A percentile compares a stretch with the other conserved stretches of the same genome.
Conservation (phyloP, 2,329 filamentous ascomycete species). For the Diaporthe aspalathi region DNA sequence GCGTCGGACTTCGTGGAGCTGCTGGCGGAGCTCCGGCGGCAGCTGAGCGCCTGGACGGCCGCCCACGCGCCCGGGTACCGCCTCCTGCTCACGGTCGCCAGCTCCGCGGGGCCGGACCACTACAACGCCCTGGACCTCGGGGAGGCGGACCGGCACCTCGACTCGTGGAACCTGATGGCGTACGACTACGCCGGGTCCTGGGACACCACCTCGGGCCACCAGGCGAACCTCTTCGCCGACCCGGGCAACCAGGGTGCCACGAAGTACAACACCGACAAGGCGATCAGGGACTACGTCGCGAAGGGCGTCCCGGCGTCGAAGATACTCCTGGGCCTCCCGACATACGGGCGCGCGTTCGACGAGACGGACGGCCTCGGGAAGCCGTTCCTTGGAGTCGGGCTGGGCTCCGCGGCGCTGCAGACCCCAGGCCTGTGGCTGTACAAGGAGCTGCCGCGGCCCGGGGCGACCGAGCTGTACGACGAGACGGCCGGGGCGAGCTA, state of each 20-base stretch:
- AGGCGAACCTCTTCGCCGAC: constrained; percentile 74
- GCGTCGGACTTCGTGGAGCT: constrained; percentile 53
- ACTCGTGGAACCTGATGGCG: constrained; percentile 72
- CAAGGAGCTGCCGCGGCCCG: constrained; percentile 73
- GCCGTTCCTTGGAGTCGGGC: constrained; percentile 71
- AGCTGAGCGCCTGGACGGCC: constrained; percentile 47
- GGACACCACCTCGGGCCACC: constrained; percentile 70
- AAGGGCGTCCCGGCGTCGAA: constrained; percentile 71
- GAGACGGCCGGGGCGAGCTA: constrained; percentile 72
- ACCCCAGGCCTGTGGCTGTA: constrained; percentile 75
- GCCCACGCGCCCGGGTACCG: constrained; percentile 47
- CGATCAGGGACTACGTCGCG: constrained; percentile 71
- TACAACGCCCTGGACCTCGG: constrained; percentile 58
- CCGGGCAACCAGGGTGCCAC: constrained; percentile 65
- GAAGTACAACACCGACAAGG: constrained; percentile 75
- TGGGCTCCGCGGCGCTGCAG: constrained; percentile 62
- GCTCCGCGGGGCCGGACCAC: constrained; percentile 56
- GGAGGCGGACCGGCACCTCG: constrained; percentile 60
- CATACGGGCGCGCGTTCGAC: constrained; percentile 83
- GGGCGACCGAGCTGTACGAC: constrained; percentile 69
- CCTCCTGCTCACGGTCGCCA: constrained; percentile 50
- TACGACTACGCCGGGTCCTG: constrained; percentile 78
- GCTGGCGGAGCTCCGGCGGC: constrained; percentile 55
- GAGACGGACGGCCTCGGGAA: constrained; percentile 75
- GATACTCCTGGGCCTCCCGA: constrained; percentile 79